Conservation (phyloP, 176 grass and related monocot species). For the Eleusine coracana region DNA sequence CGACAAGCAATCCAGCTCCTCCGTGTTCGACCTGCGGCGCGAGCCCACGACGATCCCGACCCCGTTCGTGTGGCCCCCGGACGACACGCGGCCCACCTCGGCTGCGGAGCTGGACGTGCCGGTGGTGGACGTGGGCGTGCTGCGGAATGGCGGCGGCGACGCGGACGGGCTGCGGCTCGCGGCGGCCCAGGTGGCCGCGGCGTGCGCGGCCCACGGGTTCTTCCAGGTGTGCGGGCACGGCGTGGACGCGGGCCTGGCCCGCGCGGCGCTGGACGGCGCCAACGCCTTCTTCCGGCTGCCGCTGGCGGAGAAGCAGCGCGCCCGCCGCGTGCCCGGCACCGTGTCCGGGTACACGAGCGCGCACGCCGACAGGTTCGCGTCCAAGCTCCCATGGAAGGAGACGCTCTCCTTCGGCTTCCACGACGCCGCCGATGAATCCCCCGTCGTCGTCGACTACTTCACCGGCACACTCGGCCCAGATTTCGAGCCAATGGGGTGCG, state of each 20-base stretch:
- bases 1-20: background rate
- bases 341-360: constrained; percentile 84
- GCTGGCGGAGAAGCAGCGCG: constrained; percentile 57
- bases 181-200: constrained; percentile 47
- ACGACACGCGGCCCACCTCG: constrained; percentile 35
- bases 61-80: constrained; percentile 73
- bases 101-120: constrained; percentile 50
- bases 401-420: constrained; percentile 87
- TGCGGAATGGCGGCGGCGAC: constrained; percentile 57
- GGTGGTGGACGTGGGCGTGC: constrained; percentile 65
- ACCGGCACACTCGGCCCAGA: constrained; percentile 65
- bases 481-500: constrained; percentile 68
- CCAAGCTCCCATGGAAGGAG: constrained; percentile 96
- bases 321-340: constrained; percentile 58
- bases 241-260: constrained; percentile 45
- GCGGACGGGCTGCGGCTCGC: constrained; percentile 38
- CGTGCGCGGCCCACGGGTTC: constrained; percentile 73
- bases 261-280: constrained; percentile 51
- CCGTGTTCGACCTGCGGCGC: constrained; percentile 47
- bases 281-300: constrained; percentile 73
- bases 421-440: constrained; percentile 14
- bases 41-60: constrained; percentile 67
- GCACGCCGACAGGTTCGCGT: constrained; percentile 79
- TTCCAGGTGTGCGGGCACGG: constrained; percentile 84
- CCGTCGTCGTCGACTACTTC: constrained; percentile 75